Evolutionary conservation across 2,329 filamentous ascomycete species (phyloP), one percentile per base, ranked within the genome.

Genomic region (Apiospora phragmitis): DNA sequence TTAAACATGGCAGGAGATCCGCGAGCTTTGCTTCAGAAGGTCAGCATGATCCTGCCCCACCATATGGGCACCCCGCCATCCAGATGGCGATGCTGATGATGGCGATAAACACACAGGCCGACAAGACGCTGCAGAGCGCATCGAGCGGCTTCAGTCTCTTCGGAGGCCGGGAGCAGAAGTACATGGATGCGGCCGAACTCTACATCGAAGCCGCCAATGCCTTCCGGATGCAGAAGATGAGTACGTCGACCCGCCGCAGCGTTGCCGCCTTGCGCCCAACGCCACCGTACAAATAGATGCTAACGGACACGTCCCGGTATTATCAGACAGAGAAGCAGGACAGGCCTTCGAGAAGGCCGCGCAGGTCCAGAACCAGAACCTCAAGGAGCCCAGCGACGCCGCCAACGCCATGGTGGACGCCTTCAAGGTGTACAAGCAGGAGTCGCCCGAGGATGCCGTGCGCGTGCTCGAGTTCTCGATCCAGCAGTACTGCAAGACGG

Each of bases 341-440:
- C 88, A 92, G 78, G 91, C 94, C 16, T 97, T 97, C 75, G 94
- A 97, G 81, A 89, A 91, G 81, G 94, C 94, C 16, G 95, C 94
- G n/a, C 82, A 88, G 59, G 91, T 98, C 71, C 94, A 97, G 81
- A 89, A 85, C 67, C 88, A 91, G 75, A 91, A 95, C 77, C 88
- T 98, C 68, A 97, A 94, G 79, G 95, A 98, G 79, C 93, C 93
- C 55, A 94, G 97, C 80, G 96, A 98, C 80, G 94, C 94, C 66
- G 95, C 95, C 74, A 97, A 97, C 83, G 92, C 92, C 66, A 85
- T 94, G 72, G 90, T 92, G 77, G 95, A 98, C 81, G 96, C 96
- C 68, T 98, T 95, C 88, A 98, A 98, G 86, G 92, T 94, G 72
- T 98, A 98, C 85, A 89, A 92, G 77, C 97, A 94, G 83, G 91